Conservation (phyloP, 805 yeast genomes). For the Zygosaccharomyces siamensis region DNA sequence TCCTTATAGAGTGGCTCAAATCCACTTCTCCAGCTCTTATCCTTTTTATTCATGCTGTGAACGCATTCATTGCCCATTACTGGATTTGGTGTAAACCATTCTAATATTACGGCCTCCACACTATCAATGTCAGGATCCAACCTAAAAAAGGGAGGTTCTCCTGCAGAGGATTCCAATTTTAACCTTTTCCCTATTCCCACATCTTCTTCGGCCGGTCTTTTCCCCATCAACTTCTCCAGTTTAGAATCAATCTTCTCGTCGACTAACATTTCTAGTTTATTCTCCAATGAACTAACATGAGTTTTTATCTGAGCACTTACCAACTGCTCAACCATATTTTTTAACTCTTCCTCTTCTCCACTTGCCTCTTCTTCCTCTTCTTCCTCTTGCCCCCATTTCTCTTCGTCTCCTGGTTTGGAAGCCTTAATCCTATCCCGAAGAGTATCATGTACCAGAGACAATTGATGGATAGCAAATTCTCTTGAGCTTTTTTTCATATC, state of each 20-base stretch:
- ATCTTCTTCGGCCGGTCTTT: slow-evolving; percentile 2
- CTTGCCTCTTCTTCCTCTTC: slow-evolving; percentile 15
- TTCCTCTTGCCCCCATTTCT: slow-evolving; percentile 10
- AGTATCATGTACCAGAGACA: slow-evolving; percentile 23
- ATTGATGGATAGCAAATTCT: slow-evolving; percentile 22
- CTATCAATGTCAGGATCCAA: slow-evolving; percentile 19
- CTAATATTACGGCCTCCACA: slow-evolving; percentile 29
- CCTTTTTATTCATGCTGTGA: slow-evolving; percentile 32
- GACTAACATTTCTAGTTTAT: slow-evolving; percentile 14
- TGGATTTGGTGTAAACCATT: slow-evolving; percentile 35
- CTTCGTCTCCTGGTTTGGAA: slow-evolving; percentile 21
- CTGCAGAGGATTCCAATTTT: neutral
- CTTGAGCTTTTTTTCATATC: slow-evolving; percentile 29
- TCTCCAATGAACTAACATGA: slow-evolving; percentile 10
- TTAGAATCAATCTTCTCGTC: slow-evolving; percentile 16
- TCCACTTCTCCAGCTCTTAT: slow-evolving; percentile 28
- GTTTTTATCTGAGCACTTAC: slow-evolving; percentile 14
- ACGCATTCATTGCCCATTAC: slow-evolving; percentile 26
- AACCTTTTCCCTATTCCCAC: neutral
- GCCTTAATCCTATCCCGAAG: slow-evolving; percentile 19
- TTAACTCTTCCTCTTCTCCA: slow-evolving; percentile 24
- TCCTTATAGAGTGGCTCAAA: slow-evolving; percentile 24
- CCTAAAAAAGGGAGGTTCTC: slow-evolving; percentile 10
- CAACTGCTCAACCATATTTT: slow-evolving; percentile 26
- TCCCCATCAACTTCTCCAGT: slow-evolving; percentile 8